phyloP scores from a whole-genome alignment of 441 rosid genomes.

The Erodium moschatum region DNA sequence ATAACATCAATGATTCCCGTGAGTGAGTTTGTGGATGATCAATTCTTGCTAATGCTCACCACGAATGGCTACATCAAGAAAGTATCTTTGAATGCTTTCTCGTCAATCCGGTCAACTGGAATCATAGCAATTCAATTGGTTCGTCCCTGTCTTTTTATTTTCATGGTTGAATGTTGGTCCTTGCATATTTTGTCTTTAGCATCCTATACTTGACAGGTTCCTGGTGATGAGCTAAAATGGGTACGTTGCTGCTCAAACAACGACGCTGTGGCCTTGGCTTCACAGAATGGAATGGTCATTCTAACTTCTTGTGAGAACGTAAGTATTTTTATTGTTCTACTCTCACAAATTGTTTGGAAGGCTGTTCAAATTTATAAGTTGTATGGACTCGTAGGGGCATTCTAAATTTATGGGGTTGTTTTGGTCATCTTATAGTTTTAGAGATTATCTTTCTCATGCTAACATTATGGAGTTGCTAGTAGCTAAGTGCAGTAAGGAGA shows the following conservation, averaged over 20 bases:
- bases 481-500: neutral
- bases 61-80: constrained; percentile 92
- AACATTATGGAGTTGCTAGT: neutral
- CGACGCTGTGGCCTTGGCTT: constrained; percentile 95
- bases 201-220: constrained; percentile 43
- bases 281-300: constrained; percentile 89
- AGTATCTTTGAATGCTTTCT: constrained; percentile 67
- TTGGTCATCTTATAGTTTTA: neutral
- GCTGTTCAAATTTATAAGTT: constrained; percentile 8
- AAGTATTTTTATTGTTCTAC: constrained; percentile 22
- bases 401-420: neutral
- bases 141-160: constrained; percentile 23
- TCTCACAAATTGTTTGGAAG: neutral
- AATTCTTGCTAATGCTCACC: constrained; percentile 84
- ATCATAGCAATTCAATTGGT: constrained; percentile 95
- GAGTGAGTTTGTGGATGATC: constrained; percentile 71
- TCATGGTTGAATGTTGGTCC: neutral
- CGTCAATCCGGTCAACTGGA: constrained; percentile 90
- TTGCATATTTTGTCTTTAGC: constrained; percentile 5
- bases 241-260: constrained; percentile 82
- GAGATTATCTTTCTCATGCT: neutral
- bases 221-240: constrained; percentile 94
- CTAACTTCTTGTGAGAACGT: constrained; percentile 70
- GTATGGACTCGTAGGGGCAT: neutral
- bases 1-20: constrained; percentile 89